phyloP scores from a whole-genome alignment of 2,329 filamentous ascomycete species.

The Ascochyta lentis region DNA sequence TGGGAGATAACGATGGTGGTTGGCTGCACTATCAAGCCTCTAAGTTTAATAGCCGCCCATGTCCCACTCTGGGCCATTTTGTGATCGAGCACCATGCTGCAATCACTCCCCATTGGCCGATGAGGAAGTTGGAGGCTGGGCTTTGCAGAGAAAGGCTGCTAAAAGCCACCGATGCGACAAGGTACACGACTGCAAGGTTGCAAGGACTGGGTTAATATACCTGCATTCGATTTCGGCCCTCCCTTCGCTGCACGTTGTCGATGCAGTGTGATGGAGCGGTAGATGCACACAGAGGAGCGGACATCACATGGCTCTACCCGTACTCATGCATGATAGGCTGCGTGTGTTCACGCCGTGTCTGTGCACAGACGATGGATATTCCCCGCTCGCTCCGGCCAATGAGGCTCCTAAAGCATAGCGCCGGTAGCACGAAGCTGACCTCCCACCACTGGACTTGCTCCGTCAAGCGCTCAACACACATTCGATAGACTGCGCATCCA shows the following conservation, averaged over 20 bases:
- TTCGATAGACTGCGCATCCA: conserved; percentile 47
- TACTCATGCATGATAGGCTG: conserved; percentile 29
- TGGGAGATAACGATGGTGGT: conserved; percentile 27
- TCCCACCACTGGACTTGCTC: conserved; percentile 43
- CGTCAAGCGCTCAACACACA: conserved; percentile 44
- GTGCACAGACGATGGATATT: conserved; percentile 30
- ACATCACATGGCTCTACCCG: conserved; percentile 37
- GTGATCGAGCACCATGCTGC: conserved; percentile 24
- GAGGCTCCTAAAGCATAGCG: conserved; percentile 23
- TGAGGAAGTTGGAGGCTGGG: conserved; percentile 31
- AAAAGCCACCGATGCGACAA: conserved; percentile 41
- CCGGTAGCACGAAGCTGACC: conserved; percentile 35
- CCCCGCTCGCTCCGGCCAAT: conserved; percentile 37
- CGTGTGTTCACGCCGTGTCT: conserved; percentile 36
- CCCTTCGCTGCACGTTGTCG: conserved; percentile 17
- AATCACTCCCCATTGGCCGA: conserved; percentile 6
- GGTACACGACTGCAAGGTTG: conserved; percentile 23
- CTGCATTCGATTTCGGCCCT: conserved; percentile 20
- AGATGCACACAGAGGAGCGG: conserved; percentile 33
- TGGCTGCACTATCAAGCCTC: conserved; percentile 38
- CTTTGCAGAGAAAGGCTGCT: conserved; percentile 36
- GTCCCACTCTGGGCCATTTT: conserved; percentile 39
- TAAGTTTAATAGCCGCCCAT: conserved; percentile 43
- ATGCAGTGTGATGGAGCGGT: conserved; percentile 44
- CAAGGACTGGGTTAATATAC: conserved; percentile 17